Conservation (phyloP, 371 early-diverging fungal species). For the Conidiobolus incongruus region DNA sequence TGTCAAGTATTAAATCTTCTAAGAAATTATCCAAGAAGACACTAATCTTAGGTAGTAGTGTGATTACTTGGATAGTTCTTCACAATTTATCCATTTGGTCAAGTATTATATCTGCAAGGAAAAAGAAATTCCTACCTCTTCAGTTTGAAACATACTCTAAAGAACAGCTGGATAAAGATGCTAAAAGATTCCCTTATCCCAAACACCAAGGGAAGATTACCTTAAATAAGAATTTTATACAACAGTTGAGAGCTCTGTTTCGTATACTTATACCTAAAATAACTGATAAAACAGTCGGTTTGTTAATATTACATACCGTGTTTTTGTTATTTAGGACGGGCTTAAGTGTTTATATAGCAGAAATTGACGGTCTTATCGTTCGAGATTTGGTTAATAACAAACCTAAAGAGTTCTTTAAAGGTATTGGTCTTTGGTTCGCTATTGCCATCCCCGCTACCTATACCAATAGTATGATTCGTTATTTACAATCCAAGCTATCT, state of each 20-base stretch:
- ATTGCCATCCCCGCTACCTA: constrained; percentile 93
- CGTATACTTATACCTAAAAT: constrained; percentile 49
- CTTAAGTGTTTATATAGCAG: constrained; percentile 76
- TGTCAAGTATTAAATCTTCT: too few relatives aligned
- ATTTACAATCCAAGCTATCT: constrained; percentile 75
- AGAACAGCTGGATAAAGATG: too few relatives aligned
- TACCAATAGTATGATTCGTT: constrained; percentile 88
- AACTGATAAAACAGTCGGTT: constrained; percentile 47
- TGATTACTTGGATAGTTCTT: too few relatives aligned
- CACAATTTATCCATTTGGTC: too few relatives aligned
- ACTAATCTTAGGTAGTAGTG: too few relatives aligned
- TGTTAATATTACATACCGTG: constrained; percentile 56
- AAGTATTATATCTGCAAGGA: too few relatives aligned
- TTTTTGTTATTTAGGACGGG: constrained; percentile 82
- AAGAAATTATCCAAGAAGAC: too few relatives aligned
- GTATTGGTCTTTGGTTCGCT: constrained; percentile 77
- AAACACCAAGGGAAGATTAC: too few relatives aligned
- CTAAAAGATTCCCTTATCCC: too few relatives aligned
- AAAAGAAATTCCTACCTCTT: too few relatives aligned
- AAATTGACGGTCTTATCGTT: constrained; percentile 83
- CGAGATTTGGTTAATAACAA: constrained; percentile 49
- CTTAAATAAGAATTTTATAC: constrained; percentile 37
- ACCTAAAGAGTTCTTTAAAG: constrained; percentile 21
- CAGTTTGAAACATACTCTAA: too few relatives aligned
- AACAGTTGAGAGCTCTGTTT: constrained; percentile 39